Conservation (phyloP, 2,329 filamentous ascomycete genomes). For the Penicillium sp. region DNA sequence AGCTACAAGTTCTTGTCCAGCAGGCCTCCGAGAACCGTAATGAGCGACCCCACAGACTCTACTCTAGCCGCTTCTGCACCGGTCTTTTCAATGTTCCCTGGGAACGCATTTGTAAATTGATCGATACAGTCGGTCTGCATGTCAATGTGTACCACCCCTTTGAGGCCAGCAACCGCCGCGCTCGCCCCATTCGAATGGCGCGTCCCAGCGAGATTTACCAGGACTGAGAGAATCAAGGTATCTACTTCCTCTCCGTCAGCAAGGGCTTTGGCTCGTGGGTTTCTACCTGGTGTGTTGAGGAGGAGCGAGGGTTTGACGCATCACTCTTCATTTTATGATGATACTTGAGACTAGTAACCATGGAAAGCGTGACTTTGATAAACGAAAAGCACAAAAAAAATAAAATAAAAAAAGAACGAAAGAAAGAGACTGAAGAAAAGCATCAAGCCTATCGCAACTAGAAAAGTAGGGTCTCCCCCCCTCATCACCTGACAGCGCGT, state of each 20-base stretch:
- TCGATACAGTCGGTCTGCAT: conserved; percentile 42
- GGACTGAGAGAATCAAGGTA: background rate
- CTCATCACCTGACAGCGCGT: conserved; percentile 27
- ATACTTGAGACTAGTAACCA: background rate
- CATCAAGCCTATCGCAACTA: background rate
- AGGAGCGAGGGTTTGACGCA: background rate
- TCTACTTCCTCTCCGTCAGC: background rate
- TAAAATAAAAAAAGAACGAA: no score
- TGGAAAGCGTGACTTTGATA: background rate
- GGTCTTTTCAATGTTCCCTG: conserved; percentile 59
- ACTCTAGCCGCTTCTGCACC: conserved; percentile 58
- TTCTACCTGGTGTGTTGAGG: background rate
- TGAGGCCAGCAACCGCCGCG: background rate
- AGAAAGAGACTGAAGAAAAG: background rate
- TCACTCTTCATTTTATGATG: background rate
- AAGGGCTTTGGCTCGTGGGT: background rate
- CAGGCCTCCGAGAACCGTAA: background rate
- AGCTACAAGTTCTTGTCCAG: conserved; percentile 30
- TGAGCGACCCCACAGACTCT: conserved; percentile 29
- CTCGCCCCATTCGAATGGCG: background rate
- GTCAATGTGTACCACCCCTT: conserved; percentile 37
- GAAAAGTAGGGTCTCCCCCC: background rate
- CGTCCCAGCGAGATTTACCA: background rate
- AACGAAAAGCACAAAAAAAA: background rate
- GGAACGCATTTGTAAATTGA: conserved; percentile 47